Base-by-base conservation (phyloP, 148 eudicot species). In the Dysphania ambrosioides region DNA sequence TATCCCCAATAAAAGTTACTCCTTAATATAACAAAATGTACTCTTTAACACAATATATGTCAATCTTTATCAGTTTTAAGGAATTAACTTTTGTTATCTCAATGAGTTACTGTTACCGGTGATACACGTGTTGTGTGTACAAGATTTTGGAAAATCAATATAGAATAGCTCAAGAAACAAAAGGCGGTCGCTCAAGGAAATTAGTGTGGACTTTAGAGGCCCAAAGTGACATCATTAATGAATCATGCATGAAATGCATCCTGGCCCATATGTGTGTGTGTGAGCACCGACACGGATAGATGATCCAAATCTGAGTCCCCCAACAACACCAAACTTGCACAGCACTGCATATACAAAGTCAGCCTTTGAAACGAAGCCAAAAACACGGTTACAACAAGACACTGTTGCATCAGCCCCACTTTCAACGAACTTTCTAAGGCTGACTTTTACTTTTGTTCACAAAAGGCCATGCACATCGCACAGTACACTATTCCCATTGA, bases 381-480 rank as follows among this genome's bases (percentile, higher is more conserved):
- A 47, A 79, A 66, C 62, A 42, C 16, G 53, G 51, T 66, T 66
- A n/a, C 67, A 63, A 63, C 24, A 6, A 32, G 11, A 36, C 30
- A 21, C 41, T 36, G 12, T 36, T 36, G 4, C 24, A 38, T 38
- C 8, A 27, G n/a, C 29, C 30, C 30, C 51, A 38, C 76, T 31
- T 53, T 13, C 53, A 13, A 27, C 21, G 77, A 73, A 79, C 69
- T 73, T 79, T 79, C 77, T 75, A 1, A 23, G 1, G 31, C 55
- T 57, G 67, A 55, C 72, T 72, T 72, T 72, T 30, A 42, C 49
- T 18, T 12, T 18, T 64, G 65, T 30, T 29, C 59, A 55, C 26
- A 55, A 60, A 60, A 60, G 36, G 13, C 19, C 65, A 60, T 30
- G 35, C 65, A 60, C 30, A 60, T 1, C n/a, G n/a, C n/a, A n/a